These are phyloP conservation scores for Imleria badia DNA, from an alignment of 768 basidiomycete species.

Conservation along the genomic window DNA sequence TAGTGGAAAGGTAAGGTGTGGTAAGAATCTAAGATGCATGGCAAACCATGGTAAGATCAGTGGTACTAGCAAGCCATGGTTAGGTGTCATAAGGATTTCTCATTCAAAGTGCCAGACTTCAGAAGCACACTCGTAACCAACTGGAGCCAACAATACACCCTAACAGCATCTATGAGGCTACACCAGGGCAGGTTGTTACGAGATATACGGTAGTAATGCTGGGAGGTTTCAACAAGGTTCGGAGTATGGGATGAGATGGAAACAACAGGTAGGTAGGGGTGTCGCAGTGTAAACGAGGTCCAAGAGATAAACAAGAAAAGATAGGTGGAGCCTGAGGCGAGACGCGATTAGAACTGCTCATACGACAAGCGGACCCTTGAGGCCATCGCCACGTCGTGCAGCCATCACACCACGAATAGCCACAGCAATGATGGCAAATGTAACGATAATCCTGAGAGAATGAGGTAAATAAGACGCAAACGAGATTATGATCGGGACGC, in stretches of 20 bases:
- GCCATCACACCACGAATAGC: constrained; percentile 59
- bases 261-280: constrained; percentile 5
- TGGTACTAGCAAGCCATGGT: too few species aligned
- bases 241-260: not conserved
- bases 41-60: too few species aligned
- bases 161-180: constrained; percentile 6
- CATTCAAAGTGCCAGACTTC: not conserved
- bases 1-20: too few species aligned
- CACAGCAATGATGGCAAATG: constrained; percentile 57
- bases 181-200: not conserved
- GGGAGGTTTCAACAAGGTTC: constrained; percentile 11
- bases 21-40: too few species aligned
- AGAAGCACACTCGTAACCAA: not conserved
- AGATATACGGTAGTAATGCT: not conserved
- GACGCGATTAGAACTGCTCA: constrained; percentile 9
- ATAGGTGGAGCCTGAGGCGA: constrained; percentile 2
- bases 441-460: constrained; percentile 56
- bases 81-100: not conserved
- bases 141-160: not conserved
- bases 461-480: not conserved
- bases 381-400: constrained; percentile 66
- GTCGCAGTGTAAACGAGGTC: constrained; percentile 12
- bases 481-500: not conserved
- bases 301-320: constrained; percentile 5
- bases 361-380: constrained; percentile 52